Conservation (phyloP, 176 grass and related monocot species). For the Puccinellia tenuiflora region DNA sequence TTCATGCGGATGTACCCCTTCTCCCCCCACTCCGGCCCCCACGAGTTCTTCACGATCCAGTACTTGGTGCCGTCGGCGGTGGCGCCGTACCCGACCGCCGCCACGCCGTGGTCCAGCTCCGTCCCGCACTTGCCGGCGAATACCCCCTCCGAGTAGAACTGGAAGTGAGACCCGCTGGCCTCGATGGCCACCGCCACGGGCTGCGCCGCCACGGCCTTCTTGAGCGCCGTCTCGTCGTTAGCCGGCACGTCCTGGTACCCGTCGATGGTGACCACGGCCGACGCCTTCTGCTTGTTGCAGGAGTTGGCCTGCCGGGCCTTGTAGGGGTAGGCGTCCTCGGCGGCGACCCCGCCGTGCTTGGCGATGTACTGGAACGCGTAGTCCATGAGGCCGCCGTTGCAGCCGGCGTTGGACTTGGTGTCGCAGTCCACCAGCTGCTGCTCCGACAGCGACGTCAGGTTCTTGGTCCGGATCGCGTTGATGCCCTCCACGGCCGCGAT, state of each 20-base stretch:
- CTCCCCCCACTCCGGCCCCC: neutral
- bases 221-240: constrained; percentile 43
- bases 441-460: constrained; percentile 53
- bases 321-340: constrained; percentile 44
- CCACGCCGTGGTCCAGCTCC: neutral
- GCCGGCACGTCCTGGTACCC: constrained; percentile 48
- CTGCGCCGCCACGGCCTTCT: constrained; percentile 51
- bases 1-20: constrained; percentile 10
- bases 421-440: constrained; percentile 78
- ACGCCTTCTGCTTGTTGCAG: constrained; percentile 19
- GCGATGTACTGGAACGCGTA: constrained; percentile 59
- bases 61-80: constrained; percentile 3
- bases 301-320: neutral
- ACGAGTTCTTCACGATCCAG: constrained; percentile 5
- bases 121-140: constrained; percentile 5
- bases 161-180: neutral
- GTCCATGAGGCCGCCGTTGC: constrained; percentile 67
- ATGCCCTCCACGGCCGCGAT: constrained; percentile 60
- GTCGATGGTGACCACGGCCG: constrained; percentile 12
- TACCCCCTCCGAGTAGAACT: constrained; percentile 1
- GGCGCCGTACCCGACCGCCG: neutral
- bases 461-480: constrained; percentile 51
- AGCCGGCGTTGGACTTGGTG: constrained; percentile 39
- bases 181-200: constrained; percentile 49
- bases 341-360: constrained; percentile 40